Conservation (phyloP, 2,329 filamentous ascomycete genomes). For the Penicillium polonicum region DNA sequence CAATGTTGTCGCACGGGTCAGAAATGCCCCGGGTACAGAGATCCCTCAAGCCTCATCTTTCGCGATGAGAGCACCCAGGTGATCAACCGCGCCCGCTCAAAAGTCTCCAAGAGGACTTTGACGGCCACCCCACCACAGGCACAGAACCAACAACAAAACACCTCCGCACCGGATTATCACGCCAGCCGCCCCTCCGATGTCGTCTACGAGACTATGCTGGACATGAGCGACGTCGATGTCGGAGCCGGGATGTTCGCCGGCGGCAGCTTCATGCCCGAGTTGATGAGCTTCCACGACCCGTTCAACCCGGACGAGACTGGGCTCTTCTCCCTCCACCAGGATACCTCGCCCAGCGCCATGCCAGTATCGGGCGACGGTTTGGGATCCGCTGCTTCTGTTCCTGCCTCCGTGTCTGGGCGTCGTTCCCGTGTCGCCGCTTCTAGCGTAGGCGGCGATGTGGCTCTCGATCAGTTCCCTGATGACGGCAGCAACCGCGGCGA, state of each 20-base stretch:
- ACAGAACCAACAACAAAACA: neutral
- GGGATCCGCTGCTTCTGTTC: neutral
- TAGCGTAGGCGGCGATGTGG: neutral
- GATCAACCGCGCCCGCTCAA: neutral
- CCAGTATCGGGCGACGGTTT: neutral
- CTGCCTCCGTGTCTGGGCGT: neutral
- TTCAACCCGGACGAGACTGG: neutral
- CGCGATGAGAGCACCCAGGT: neutral
- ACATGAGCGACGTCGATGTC: neutral
- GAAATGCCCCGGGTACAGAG: neutral
- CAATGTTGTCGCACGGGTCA: neutral
- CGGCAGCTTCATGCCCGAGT: neutral
- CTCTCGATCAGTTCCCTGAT: neutral
- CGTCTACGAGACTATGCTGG: neutral
- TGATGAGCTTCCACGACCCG: neutral
- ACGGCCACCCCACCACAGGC: neutral
- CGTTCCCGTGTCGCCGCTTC: neutral
- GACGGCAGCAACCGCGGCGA: neutral
- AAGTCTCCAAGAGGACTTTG: neutral
- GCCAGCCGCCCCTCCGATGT: neutral
- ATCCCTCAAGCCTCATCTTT: neutral
- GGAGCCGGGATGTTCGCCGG: neutral
- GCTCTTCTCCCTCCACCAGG: neutral
- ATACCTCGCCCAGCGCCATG: neutral
- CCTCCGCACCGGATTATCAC: neutral